phyloP scores from a whole-genome alignment of 306 rosid species.

The Pterocarpus macrocarpus region DNA sequence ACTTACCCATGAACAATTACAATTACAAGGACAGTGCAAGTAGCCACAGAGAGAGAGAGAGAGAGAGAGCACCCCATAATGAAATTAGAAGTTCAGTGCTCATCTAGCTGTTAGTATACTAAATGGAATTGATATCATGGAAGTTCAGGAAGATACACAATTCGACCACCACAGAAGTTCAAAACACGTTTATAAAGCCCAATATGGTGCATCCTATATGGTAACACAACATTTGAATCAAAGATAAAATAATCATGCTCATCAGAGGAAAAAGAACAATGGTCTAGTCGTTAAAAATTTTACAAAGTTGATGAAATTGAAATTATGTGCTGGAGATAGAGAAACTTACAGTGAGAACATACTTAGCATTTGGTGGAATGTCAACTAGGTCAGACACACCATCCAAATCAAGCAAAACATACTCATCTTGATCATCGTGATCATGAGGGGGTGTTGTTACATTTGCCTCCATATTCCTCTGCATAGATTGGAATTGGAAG shows the following conservation, averaged over 20 bases:
- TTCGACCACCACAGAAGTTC: not conserved
- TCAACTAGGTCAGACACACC: slow-evolving; percentile 59
- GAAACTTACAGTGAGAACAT: slow-evolving; percentile 71
- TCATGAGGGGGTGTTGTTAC: slow-evolving; percentile 23
- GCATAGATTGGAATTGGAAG: not conserved
- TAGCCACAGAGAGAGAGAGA: not conserved
- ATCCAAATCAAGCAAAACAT: slow-evolving; percentile 76
- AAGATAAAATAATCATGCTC: not conserved
- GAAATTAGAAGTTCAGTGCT: not conserved
- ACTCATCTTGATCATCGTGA: slow-evolving; percentile 66
- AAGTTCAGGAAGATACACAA: not conserved
- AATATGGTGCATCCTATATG: not conserved
- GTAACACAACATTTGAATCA: slow-evolving; percentile 17
- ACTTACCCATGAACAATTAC: not conserved
- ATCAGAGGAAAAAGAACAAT: not conserved
- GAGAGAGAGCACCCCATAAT: slow-evolving; percentile 7
- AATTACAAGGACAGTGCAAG: slow-evolving; percentile 15
- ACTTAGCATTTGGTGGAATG: slow-evolving; percentile 75
- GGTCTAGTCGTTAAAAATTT: not conserved
- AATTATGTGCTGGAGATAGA: not conserved
- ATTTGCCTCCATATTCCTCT: slow-evolving; percentile 65
- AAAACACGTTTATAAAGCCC: not conserved
- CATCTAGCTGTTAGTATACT: not conserved
- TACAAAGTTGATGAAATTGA: not conserved
- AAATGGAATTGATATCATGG: not conserved